Conservation (phyloP, 2,329 filamentous ascomycete genomes). For the Botrytis hyacinthi region DNA sequence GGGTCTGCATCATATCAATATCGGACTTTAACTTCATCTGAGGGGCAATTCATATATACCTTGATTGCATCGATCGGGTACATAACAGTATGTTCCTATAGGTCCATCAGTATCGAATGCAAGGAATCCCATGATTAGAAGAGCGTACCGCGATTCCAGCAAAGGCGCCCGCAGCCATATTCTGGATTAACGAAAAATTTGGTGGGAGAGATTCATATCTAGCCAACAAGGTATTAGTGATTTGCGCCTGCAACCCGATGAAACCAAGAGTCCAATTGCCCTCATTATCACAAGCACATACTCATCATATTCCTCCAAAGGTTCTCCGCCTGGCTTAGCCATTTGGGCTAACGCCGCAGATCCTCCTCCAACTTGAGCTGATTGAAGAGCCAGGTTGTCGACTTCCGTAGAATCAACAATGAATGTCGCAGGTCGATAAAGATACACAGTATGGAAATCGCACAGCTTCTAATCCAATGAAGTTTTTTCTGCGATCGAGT, state of each 20-base stretch:
- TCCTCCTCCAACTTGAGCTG: constrained; percentile 60
- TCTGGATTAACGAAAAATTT: constrained; percentile 89
- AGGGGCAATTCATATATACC: constrained; percentile 49
- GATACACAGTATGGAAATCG: background rate
- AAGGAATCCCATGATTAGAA: constrained; percentile 22
- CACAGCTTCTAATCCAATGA: constrained; percentile 4
- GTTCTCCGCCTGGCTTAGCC: constrained; percentile 65
- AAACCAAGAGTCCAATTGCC: constrained; percentile 17
- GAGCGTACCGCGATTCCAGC: constrained; percentile 56
- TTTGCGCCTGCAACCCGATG: constrained; percentile 8
- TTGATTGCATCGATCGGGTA: constrained; percentile 98
- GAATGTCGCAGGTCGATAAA: background rate
- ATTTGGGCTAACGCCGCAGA: constrained; percentile 66
- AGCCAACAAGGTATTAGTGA: constrained; percentile 28
- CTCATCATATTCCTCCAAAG: constrained; percentile 62
- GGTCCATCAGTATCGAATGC: constrained; percentile 26
- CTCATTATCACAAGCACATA: constrained; percentile 44
- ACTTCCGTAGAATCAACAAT: constrained; percentile 29
- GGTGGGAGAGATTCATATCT: constrained; percentile 91
- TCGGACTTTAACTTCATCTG: background rate
- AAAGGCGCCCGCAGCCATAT: constrained; percentile 95
- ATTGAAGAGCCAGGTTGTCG: constrained; percentile 62
- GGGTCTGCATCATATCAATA: constrained; percentile 60
- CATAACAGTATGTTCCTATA: constrained; percentile 95
- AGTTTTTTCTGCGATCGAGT: background rate